phyloP scores from a whole-genome alignment of 2,329 filamentous ascomycete species.

The Arthrobotrys musiformis region DNA sequence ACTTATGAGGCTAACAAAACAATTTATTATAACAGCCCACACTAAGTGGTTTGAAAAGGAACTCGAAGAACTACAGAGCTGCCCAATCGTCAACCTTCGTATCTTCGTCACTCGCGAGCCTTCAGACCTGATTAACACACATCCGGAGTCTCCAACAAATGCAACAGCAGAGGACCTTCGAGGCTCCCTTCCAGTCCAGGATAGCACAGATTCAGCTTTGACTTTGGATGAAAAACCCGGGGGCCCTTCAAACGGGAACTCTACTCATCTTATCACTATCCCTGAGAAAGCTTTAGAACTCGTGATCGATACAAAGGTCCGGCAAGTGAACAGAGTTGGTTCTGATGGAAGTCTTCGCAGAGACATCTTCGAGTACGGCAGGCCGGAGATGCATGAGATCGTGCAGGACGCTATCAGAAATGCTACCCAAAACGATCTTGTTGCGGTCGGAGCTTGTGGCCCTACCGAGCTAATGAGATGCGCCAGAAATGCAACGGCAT shows the following conservation, averaged over 20 bases:
- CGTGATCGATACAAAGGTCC: slow-evolving; percentile 54
- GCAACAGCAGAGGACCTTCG: slow-evolving; percentile 45
- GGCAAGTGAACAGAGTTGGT: slow-evolving; percentile 35
- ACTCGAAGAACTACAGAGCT: slow-evolving; percentile 59
- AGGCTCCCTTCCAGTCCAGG: slow-evolving; percentile 20
- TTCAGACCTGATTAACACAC: slow-evolving; percentile 60
- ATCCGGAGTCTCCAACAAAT: slow-evolving; percentile 51
- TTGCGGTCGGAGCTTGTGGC: slow-evolving; percentile 66
- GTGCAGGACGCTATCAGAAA: slow-evolving; percentile 52
- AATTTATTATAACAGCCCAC: slow-evolving; percentile 53
- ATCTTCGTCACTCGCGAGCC: slow-evolving; percentile 62
- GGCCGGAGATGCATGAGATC: slow-evolving; percentile 57
- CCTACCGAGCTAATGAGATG: slow-evolving; percentile 65
- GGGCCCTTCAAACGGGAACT: slow-evolving; percentile 3
- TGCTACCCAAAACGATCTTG: slow-evolving; percentile 55
- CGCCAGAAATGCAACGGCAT: slow-evolving; percentile 65
- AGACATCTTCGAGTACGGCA: slow-evolving; percentile 48
- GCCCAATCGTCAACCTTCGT: slow-evolving; percentile 59
- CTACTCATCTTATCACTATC: slow-evolving; percentile 24
- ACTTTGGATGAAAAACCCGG: slow-evolving; percentile 37
- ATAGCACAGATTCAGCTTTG: slow-evolving; percentile 37
- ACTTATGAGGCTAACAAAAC: slow-evolving; percentile 2
- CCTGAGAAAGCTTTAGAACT: slow-evolving; percentile 43
- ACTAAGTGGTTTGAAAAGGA: slow-evolving; percentile 59
- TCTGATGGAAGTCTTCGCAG: slow-evolving; percentile 39